Conservation (phyloP, 148 eudicot genomes). For the Pharnaceum exiguum region DNA sequence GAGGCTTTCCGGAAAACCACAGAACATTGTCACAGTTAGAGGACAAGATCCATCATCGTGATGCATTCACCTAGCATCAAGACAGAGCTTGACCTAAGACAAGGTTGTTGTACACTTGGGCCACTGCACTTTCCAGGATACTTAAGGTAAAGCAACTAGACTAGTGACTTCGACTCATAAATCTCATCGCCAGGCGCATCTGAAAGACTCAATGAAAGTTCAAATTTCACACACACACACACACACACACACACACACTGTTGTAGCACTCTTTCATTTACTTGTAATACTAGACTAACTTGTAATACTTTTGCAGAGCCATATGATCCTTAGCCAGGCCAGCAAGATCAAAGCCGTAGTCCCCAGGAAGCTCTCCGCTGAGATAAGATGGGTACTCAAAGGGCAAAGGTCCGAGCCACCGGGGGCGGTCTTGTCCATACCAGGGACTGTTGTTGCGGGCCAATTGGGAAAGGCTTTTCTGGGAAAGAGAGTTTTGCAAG, state of each 20-base stretch:
- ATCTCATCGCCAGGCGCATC: too few relatives aligned
- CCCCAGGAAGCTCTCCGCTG: slow-evolving; percentile 83
- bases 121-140: too few relatives aligned
- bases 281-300: slow-evolving; percentile 24
- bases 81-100: too few relatives aligned
- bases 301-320: slow-evolving; percentile 62
- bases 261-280: not conserved
- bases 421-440: slow-evolving; percentile 93
- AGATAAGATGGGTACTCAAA: slow-evolving; percentile 79
- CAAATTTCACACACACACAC: not conserved
- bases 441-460: slow-evolving; percentile 67
- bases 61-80: too few relatives aligned
- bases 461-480: slow-evolving; percentile 36
- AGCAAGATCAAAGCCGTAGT: slow-evolving; percentile 95
- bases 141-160: too few relatives aligned
- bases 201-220: too few relatives aligned
- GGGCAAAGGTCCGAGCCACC: slow-evolving; percentile 92
- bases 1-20: too few relatives aligned
- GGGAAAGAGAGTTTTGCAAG: slow-evolving; percentile 34
- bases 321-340: slow-evolving; percentile 71
- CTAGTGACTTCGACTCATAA: too few relatives aligned
- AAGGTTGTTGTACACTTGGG: too few relatives aligned
- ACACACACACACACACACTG: not conserved
- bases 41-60: too few relatives aligned
- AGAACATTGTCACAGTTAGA: too few relatives aligned